Base-by-base conservation (phyloP, 441 rosid genomes). In the Breynia disticha region DNA sequence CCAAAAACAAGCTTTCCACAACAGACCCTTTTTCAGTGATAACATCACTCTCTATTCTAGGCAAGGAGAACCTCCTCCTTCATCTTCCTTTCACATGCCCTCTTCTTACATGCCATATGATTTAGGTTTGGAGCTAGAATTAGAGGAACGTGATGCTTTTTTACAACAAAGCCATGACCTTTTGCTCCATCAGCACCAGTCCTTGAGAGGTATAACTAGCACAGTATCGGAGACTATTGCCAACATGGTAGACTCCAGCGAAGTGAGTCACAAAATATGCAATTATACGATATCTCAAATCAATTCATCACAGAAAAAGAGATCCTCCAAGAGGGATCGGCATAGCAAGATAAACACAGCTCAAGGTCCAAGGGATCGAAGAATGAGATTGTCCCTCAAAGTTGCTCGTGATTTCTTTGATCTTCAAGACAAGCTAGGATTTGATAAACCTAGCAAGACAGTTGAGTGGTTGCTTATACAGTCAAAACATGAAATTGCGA, bases 331-430 rank as follows among this genome's bases (percentile, higher is more conserved):
- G 72, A 74, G 70, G 50, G 98, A 87, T 63, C 75, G 93, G 53
- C 95, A 87, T 62, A 91, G 96, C 78, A 91, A 90, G 80, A 90
- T 90, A 57, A 54, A 71, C 62, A 90, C 98, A 0, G 95, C 95
- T 2, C 84, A 78, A 35, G 98, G 98, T 16, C 86, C 77, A 8
- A 67, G 98, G 67, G 96, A 87, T 39, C 68, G 98, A 62, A 72
- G 98, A 54, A 85, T 90, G 95, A 81, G 98, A 66, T 67, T 90
- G 62, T 90, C 98, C 8, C 72, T 87, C 17, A 82, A 85, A 39
- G 93, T 87, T 15, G 96, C 98, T 16, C 71, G 69, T 11, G 70
- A 74, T 19, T 87, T 91, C 69, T 91, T 91, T 35, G 81, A 84
- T 45, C 72, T 91, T 48, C 98, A 91, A 72, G 96, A 91, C 75